phyloP scores from a whole-genome alignment of 768 basidiomycete species.

The Boletus rex-veris region DNA sequence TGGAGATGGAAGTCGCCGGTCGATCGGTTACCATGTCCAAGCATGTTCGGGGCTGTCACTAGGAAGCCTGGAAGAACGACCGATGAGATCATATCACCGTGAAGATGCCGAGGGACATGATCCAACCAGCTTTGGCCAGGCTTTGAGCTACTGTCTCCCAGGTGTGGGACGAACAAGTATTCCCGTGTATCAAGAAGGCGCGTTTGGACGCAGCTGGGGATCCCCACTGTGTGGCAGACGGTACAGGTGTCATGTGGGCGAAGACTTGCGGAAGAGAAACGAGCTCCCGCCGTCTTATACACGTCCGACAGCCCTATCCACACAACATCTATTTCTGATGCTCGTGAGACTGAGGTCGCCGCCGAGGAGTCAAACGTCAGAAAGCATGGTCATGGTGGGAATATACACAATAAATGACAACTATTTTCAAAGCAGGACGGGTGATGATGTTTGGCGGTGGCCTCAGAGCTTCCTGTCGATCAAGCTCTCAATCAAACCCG shows the following conservation, averaged over 20 bases:
- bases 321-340: slow-evolving; percentile 6
- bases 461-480: slow-evolving; percentile 62
- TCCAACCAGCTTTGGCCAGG: slow-evolving; percentile 9
- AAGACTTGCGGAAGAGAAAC: too few relatives aligned
- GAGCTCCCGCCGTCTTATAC: neutral
- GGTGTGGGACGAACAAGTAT: slow-evolving; percentile 12
- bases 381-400: too few relatives aligned
- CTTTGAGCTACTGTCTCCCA: slow-evolving; percentile 9
- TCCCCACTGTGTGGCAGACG: slow-evolving; percentile 18
- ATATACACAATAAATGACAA: too few relatives aligned
- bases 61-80: slow-evolving; percentile 4
- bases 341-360: neutral
- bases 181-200: slow-evolving; percentile 16
- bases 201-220: slow-evolving; percentile 9
- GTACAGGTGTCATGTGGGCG: slow-evolving; percentile 8
- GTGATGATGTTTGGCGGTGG: neutral
- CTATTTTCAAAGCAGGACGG: neutral
- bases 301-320: neutral
- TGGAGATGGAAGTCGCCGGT: slow-evolving; percentile 10
- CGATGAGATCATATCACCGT: neutral
- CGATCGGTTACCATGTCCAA: slow-evolving; percentile 14
- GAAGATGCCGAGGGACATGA: neutral
- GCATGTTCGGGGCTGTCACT: slow-evolving; percentile 17
- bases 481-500: slow-evolving; percentile 77
- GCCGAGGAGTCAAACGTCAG: too few relatives aligned